A percentile compares a stretch with the other conserved stretches of the same genome.
Conservation (phyloP, 306 rosid species). For the apple (Malus domestica) region DNA sequence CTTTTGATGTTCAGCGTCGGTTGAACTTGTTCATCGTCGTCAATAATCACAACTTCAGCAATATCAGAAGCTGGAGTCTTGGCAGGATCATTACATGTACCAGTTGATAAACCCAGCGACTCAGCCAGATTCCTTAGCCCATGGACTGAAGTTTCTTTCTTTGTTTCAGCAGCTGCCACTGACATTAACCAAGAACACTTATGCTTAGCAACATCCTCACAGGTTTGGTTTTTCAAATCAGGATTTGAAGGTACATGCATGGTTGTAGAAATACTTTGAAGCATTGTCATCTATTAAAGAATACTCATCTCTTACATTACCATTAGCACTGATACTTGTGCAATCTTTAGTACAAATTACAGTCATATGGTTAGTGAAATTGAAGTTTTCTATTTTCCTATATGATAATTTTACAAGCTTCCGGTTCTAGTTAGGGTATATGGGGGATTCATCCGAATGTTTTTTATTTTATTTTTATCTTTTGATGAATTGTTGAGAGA, state of each 20-base stretch:
- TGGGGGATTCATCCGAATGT: slow-evolving; percentile 20
- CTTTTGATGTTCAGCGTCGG: slow-evolving; percentile 54
- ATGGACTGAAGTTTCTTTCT: slow-evolving; percentile 18
- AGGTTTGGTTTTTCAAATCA: slow-evolving; percentile 4
- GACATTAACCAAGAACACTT: slow-evolving; percentile 20
- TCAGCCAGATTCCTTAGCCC: slow-evolving; percentile 22
- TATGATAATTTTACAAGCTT: neutral
- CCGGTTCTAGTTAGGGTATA: slow-evolving; percentile 20
- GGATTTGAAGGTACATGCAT: slow-evolving; percentile 13
- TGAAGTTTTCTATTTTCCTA: slow-evolving; percentile 13
- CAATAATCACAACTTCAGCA: slow-evolving; percentile 45
- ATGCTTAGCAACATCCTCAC: slow-evolving; percentile 9
- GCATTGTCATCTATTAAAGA: slow-evolving; percentile 34
- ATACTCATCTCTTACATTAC: slow-evolving; percentile 16
- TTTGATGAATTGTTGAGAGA: slow-evolving; percentile 17
- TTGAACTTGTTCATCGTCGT: slow-evolving; percentile 32
- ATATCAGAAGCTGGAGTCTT: slow-evolving; percentile 25
- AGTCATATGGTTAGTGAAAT: slow-evolving; percentile 16
- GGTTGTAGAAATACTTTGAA: slow-evolving; percentile 15
- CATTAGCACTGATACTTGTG: slow-evolving; percentile 7
- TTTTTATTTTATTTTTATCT: slow-evolving; percentile 19
- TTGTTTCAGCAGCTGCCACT: slow-evolving; percentile 23
- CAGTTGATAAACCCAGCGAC: slow-evolving; percentile 22
- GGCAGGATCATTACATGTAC: slow-evolving; percentile 14
- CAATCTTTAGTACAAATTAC: slow-evolving; percentile 20